Conservation (phyloP, 768 basidiomycete genomes). For the Hygrophorus pudorinus region DNA sequence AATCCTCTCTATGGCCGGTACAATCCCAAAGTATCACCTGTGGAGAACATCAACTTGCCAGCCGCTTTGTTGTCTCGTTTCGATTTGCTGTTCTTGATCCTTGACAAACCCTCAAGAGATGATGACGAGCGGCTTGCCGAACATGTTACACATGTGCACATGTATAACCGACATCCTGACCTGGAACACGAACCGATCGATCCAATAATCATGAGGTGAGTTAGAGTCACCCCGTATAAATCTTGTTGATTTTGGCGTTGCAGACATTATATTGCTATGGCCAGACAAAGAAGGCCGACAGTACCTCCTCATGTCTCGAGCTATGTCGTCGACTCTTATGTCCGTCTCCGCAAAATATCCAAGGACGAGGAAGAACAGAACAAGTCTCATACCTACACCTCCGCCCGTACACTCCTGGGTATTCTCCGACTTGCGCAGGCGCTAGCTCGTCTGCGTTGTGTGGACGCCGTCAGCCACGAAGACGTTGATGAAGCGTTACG, state of each 20-base stretch:
- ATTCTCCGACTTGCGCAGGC: constrained; percentile 93
- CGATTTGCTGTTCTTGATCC: constrained; percentile 90
- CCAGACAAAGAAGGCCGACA: constrained; percentile 80
- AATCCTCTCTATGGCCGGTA: constrained; percentile 98
- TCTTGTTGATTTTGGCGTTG: background rate
- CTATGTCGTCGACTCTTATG: constrained; percentile 93
- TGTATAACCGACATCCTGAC: constrained; percentile 86
- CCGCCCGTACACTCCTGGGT: constrained; percentile 90
- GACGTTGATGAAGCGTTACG: constrained; percentile 97
- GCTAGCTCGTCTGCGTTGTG: constrained; percentile 83
- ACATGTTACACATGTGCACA: constrained; percentile 97
- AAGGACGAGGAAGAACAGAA: constrained; percentile 86
- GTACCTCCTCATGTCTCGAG: constrained; percentile 83
- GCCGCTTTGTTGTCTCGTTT: constrained; percentile 95
- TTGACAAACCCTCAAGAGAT: constrained; percentile 91
- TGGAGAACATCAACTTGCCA: constrained; percentile 98
- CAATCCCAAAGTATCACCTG: constrained; percentile 94
- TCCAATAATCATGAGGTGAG: constrained; percentile 80
- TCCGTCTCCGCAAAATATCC: constrained; percentile 85
- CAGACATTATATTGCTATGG: constrained; percentile 92
- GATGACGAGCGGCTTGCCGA: constrained; percentile 94
- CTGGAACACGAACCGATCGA: constrained; percentile 79
- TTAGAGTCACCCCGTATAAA: background rate
- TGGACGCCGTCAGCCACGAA: constrained; percentile 64
- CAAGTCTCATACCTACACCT: constrained; percentile 90